Conservation (phyloP, 768 basidiomycete genomes). For the Cystoderma amianthinum region DNA sequence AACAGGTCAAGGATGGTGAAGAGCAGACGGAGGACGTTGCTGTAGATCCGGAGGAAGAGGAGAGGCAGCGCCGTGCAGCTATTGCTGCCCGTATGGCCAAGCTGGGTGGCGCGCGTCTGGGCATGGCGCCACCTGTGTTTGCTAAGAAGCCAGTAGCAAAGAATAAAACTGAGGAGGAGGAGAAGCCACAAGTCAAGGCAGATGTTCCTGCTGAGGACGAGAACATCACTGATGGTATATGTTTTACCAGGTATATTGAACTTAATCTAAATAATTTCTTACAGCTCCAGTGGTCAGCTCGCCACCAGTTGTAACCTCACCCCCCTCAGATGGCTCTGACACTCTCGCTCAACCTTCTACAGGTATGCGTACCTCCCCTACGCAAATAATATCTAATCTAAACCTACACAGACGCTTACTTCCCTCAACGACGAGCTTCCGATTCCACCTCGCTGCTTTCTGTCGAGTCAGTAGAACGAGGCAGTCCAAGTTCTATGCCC, state of each 20-base stretch:
- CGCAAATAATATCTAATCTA: no score
- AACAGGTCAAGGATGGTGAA: conserved; percentile 10
- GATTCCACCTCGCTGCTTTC: conserved; percentile 17
- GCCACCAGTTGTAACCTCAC: no score
- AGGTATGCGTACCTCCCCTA: no score
- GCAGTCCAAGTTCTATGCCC: conserved; percentile 56
- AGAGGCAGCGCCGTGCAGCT: conserved; percentile 73
- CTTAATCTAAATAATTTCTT: no score
- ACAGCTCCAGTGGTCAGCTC: background rate
- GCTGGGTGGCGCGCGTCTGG: conserved; percentile 78
- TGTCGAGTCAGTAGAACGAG: conserved; percentile 19
- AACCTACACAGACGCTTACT: no score
- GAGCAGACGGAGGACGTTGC: conserved; percentile 13
- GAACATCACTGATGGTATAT: no score
- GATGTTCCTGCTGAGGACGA: background rate
- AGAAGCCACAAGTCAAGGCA: background rate
- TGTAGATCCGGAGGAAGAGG: conserved; percentile 59
- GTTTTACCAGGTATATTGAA: no score
- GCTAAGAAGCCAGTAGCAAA: conserved; percentile 36
- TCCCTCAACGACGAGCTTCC: conserved; percentile 17
- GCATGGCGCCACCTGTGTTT: conserved; percentile 74
- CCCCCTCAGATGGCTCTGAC: no score
- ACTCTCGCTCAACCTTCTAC: background rate
- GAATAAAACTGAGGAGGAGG: conserved; percentile 19
- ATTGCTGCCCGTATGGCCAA: conserved; percentile 93